Percentiles rank a stretch among this genome's conserved stretches.
Evolutionary conservation across 2,329 filamentous ascomycete species (phyloP).

Genomic region (Akanthomyces uredinophilus): DNA sequence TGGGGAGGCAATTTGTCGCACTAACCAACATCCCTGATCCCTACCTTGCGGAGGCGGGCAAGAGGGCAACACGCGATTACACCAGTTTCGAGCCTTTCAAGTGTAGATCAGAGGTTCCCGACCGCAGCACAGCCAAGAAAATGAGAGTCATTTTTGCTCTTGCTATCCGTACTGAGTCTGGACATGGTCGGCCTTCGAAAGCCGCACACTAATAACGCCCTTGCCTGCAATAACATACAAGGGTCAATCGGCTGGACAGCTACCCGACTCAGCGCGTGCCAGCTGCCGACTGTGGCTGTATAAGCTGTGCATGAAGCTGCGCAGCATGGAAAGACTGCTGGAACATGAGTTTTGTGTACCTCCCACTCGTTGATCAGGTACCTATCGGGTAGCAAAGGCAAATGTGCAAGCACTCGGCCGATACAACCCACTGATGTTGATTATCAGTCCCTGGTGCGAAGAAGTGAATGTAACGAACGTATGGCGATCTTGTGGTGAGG

Average conservation of each 20-base stretch:
- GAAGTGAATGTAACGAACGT: no score
- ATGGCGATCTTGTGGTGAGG: neutral
- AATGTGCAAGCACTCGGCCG: neutral
- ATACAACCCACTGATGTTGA: neutral
- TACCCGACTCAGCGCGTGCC: neutral
- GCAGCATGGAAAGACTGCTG: neutral
- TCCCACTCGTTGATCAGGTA: no score
- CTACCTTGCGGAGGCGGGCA: neutral
- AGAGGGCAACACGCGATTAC: neutral
- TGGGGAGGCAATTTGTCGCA: neutral
- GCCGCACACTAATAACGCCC: no score
- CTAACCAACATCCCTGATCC: slow-evolving; percentile 9
- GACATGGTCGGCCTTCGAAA: no score
- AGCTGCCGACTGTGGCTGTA: neutral
- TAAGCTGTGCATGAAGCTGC: neutral
- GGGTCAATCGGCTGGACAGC: neutral
- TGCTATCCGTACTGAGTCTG: no score
- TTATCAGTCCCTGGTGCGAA: neutral
- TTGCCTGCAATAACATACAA: neutral
- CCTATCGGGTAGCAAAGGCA: neutral
- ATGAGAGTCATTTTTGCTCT: no score
- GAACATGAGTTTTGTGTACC: no score
- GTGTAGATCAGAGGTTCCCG: neutral
- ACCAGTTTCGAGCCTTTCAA: neutral
- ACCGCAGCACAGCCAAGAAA: neutral